Base-by-base conservation (phyloP, 2,329 filamentous ascomycete species). In the Talaromyces funiculosus region DNA sequence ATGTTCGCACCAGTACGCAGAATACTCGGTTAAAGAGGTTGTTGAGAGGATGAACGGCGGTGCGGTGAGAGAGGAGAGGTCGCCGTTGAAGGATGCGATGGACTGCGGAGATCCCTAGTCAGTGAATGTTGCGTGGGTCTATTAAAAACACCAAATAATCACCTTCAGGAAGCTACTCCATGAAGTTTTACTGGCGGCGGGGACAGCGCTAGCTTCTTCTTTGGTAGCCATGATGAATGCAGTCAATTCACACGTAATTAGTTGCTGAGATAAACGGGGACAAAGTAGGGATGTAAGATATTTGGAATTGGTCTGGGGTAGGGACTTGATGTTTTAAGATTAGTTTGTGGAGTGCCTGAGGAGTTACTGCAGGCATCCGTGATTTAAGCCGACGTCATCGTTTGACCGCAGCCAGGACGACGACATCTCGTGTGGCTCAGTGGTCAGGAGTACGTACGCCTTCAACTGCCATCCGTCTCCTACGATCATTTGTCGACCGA, bases 41-140 rank as follows among this genome's bases (percentile, higher is more conserved):
- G 86, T 85, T 42, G 89, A 90, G 59, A 93, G 85, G 67, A 93
- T 91, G 70, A 92, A 93, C 18, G 90, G 90, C 59, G 90, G 90
- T 40, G 90, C 90, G 37, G 90, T 92, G 69, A 93, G 79, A 63
- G 88, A 90, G 35, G 89, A 88, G 61, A 92, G 83, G 74, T 93
- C 90, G 68, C 90, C 90, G 70, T 89, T 90, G 80, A 92, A 93
- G 3, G 87, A 90, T 57, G 88, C 87, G 71, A 92, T 89, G 53
- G 89, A 91, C 71, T 80, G 55, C 16, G 45, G 53, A 20, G 3
- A 26, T 49, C 22, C 29, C 0, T 4, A 35, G 29, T 51, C 3
- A 51, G 47, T 3, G 5, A 33, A 51, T 51, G 47, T 29, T 20
- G 16, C 45, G 24, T 18, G 29, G 10, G 6, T 33, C 26, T 33